Evolutionary conservation across 1,284 basidiomycete genomes (phyloP), one percentile per base, ranked within the genome.

Genomic region (Ustilago vetiveriae): DNA sequence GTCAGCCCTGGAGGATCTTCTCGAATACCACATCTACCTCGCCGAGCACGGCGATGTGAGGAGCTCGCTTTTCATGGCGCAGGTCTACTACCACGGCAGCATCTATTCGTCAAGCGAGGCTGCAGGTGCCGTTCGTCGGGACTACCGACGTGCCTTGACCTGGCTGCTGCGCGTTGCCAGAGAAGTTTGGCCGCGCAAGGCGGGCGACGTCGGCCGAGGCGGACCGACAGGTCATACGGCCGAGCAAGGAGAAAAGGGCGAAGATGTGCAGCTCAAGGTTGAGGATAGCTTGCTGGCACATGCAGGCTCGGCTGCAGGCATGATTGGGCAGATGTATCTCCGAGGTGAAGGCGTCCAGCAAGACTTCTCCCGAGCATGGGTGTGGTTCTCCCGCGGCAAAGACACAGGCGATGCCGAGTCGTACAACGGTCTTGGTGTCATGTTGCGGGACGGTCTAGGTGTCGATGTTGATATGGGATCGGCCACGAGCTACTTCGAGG

Each of bases 361-460:
- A 68, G 92, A 98, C 82, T 86, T 87, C 36, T 84, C 84, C 19
- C 84, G 88, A 58, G 96, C 95, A 13, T 92, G 89, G 84, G 87
- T 95, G 83, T 99, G 96, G 96, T 94, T 94, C 76, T 90, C 92
- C 74, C 86, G 94, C 39, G 95, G 93, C 0, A 89, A 80, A 30
- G 64, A 67, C 22, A 66, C 67, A 23, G 89, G 89, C 27, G 93
- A 98, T 74, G 87, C 89, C 63, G 94, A 96, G 81, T 90, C 89
- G 53, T 88, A 90, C 65, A 96, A 96, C 78, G 90, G 90, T 0
- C 84, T 98, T 17, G 96, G 94, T 1, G 89, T 98, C 70, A 92
- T 98, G 69, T 90, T 89, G 83, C 86, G 94, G 40, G 94, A 98
- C 78, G 95, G 92, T 0, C 84, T 96, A 16, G 91, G 94, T 64